Evolutionary conservation across 2,329 filamentous ascomycete genomes (phyloP), one percentile per base, ranked within the genome.

Genomic region (Fusarium setosum): DNA sequence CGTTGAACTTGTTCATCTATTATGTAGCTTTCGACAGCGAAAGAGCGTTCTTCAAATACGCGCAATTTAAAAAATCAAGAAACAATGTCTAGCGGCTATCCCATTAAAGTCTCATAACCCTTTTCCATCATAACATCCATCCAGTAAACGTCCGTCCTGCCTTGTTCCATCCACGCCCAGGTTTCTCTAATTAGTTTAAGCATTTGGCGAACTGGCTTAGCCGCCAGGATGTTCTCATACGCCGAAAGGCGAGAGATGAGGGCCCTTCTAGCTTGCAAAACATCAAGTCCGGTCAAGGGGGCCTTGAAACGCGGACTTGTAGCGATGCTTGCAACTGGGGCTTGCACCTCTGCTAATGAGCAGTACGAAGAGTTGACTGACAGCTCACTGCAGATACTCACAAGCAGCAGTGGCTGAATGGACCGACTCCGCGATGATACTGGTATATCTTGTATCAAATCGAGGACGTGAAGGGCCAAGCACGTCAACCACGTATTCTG

Each of bases 381-480:
- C 15, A 84, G 72, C 54, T 84, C 81, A 17, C 78, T 80, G 5
- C 79, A 80, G 17, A 79, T 76, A 15, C 78, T 76, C 11, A 83
- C 77, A 1, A 83, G 74, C 4, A 83, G 67, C 17, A 83, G 72
- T 3, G 80, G 81, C 58, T 83, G 80, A 5, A 81, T 76, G 18
- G 79, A 82, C 41, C 79, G 76, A 2, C 80, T 81, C 23, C 80
- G 78, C 1, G 81, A 83, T 2, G 77, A 76, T 6, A 79, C 73
- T 0, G 82, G 78, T n/a, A 84, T 73, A 3, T 73, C 73, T 51
- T 81, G 76, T 13, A 84, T 73, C 18, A 78, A 69, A 6, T 77
- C 73, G 15, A 84, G 73, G 15, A 81, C 80, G 56, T 82, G 80
- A 38, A 82, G 72, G 12, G 82, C 81, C 13, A 84, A 75, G 11